These are phyloP conservation scores for Trebouxiophyceae sp. DNA, from an alignment of 163 green algal genomes.

Conservation along the genomic window DNA sequence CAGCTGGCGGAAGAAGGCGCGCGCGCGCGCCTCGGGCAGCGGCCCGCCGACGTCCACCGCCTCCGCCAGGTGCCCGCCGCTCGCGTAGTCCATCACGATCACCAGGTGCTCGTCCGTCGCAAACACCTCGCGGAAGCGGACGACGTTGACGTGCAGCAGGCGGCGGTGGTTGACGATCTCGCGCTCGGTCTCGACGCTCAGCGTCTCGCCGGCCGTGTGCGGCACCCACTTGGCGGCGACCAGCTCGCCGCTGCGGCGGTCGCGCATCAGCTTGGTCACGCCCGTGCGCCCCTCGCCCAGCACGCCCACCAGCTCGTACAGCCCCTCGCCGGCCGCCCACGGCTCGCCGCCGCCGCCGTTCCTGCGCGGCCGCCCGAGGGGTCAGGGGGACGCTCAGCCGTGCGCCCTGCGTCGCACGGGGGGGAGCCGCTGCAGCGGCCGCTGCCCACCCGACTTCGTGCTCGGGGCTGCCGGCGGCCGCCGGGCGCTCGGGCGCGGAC, in stretches of 20 bases:
- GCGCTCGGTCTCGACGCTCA: conserved; percentile 91
- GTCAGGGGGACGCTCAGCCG: too few relatives aligned
- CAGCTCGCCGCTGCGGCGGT: conserved; percentile 66
- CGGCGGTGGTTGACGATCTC: conserved; percentile 95
- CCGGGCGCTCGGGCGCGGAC: too few relatives aligned
- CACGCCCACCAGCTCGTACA: background rate
- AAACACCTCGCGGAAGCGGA: conserved; percentile 79
- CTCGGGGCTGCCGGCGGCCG: too few relatives aligned
- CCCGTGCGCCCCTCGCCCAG: background rate
- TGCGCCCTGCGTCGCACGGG: too few relatives aligned
- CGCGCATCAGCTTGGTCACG: conserved; percentile 60
- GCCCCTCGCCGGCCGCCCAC: too few relatives aligned
- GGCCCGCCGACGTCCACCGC: conserved; percentile 3
- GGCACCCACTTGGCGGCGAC: conserved; percentile 84
- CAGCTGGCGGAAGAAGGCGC: conserved; percentile 36
- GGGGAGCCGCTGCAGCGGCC: too few relatives aligned
- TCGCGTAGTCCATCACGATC: conserved; percentile 65
- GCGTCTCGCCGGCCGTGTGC: conserved; percentile 5
- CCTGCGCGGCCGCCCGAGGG: too few relatives aligned
- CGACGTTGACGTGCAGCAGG: conserved; percentile 89
- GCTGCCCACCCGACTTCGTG: too few relatives aligned
- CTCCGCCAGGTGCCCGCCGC: conserved; percentile 37
- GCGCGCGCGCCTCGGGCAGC: conserved; percentile 12
- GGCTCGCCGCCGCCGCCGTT: too few relatives aligned
- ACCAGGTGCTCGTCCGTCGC: conserved; percentile 30